Percentiles rank a stretch among this genome's conserved stretches.
Evolutionary conservation across 2,329 filamentous ascomycete genomes (phyloP).

Genomic region (Cladosporium velox): DNA sequence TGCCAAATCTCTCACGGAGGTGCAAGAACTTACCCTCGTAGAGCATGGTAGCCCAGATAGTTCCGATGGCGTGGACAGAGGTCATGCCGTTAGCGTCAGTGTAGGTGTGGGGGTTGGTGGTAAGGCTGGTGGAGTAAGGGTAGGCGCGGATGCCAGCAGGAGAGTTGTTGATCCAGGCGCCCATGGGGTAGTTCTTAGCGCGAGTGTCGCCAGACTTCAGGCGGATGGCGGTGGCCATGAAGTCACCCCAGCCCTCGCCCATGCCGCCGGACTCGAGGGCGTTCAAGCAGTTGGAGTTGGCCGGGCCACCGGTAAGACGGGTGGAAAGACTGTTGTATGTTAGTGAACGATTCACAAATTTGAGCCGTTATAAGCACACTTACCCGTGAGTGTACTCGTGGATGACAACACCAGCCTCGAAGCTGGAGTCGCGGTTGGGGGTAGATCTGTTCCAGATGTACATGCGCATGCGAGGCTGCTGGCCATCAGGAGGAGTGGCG

Average conservation of each 20-base stretch:
- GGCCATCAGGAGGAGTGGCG: conserved; percentile 55
- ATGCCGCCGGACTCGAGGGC: conserved; percentile 56
- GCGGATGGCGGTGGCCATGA: conserved; percentile 55
- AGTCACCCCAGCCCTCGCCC: conserved; percentile 62
- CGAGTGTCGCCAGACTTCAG: conserved; percentile 51
- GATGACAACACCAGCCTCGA: conserved; percentile 62
- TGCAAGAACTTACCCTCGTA: conserved; percentile 45
- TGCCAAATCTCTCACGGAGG: neutral
- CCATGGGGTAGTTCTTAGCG: conserved; percentile 51
- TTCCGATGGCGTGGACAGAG: conserved; percentile 53
- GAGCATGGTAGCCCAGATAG: conserved; percentile 55
- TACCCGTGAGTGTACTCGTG: conserved; percentile 57
- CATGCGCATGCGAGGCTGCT: conserved; percentile 59
- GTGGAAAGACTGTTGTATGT: conserved; percentile 50
- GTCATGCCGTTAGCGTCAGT: conserved; percentile 43
- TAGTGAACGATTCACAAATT: conserved; percentile 28
- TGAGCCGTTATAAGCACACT: neutral
- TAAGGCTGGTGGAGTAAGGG: conserved; percentile 54
- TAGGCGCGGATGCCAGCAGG: conserved; percentile 51
- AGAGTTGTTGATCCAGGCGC: conserved; percentile 52
- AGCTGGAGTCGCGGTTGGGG: conserved; percentile 56
- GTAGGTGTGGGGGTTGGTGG: conserved; percentile 56
- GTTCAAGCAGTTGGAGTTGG: conserved; percentile 53
- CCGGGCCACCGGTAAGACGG: conserved; percentile 60
- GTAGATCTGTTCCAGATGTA: conserved; percentile 56